phyloP scores from a whole-genome alignment of 306 rosid species.

The Prunus mongolica region DNA sequence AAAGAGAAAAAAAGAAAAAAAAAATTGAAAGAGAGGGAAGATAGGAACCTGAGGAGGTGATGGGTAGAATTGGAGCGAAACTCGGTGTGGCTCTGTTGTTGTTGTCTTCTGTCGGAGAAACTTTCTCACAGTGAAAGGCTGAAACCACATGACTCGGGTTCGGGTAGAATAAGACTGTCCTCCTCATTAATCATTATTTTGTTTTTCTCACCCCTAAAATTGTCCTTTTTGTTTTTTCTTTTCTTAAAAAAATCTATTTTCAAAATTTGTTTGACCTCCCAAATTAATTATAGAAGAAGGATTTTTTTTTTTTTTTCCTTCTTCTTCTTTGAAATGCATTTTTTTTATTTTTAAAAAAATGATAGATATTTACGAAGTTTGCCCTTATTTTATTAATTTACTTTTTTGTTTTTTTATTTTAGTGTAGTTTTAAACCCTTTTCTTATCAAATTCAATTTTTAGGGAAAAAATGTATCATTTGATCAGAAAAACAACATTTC shows the following conservation, averaged over 20 bases:
- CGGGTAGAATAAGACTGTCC: neutral
- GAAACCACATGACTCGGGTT: conserved; percentile 12
- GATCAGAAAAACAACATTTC: too few relatives aligned
- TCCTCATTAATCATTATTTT: neutral
- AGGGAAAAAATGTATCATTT: too few relatives aligned
- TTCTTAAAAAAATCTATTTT: neutral
- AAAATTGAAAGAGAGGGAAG: neutral
- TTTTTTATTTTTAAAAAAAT: too few relatives aligned
- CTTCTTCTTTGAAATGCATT: too few relatives aligned
- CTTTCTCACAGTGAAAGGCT: conserved; percentile 8
- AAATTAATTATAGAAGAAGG: too few relatives aligned
- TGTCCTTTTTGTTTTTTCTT: neutral
- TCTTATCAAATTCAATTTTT: too few relatives aligned
- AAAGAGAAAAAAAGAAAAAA: neutral
- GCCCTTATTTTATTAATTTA: too few relatives aligned
- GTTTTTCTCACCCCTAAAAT: neutral
- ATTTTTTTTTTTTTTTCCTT: too few relatives aligned
- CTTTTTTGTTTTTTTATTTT: too few relatives aligned
- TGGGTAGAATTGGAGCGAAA: conserved; percentile 12
- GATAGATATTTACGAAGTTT: too few relatives aligned
- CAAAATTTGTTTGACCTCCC: neutral
- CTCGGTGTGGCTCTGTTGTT: neutral
- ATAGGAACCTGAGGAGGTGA: neutral
- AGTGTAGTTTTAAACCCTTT: too few relatives aligned
- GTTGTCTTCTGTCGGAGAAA: conserved; percentile 13